Conservation (phyloP, 140 eudicot species). For the Anethum foeniculum region DNA sequence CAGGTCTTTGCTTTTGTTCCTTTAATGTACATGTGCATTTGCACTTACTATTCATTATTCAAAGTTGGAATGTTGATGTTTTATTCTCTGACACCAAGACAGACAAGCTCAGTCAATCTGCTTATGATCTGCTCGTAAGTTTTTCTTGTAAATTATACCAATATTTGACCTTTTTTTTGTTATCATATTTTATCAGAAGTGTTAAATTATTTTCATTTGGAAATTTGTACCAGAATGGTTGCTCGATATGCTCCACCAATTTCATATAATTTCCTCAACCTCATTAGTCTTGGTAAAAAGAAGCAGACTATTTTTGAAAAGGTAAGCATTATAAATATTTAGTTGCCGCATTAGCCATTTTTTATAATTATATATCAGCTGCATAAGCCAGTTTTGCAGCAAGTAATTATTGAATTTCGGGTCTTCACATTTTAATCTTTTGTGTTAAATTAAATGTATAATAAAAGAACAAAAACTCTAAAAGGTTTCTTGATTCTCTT, state of each 20-base stretch:
- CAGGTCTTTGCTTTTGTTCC: constrained; percentile 90
- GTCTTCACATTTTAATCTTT: neutral
- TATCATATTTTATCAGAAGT: neutral
- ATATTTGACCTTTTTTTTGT: neutral
- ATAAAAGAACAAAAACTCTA: neutral
- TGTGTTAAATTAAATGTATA: neutral
- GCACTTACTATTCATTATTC: constrained; percentile 86
- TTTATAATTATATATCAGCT: neutral
- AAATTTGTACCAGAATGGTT: constrained; percentile 56
- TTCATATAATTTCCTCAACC: constrained; percentile 83
- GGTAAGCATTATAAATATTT: constrained; percentile 30
- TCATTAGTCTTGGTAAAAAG: constrained; percentile 61
- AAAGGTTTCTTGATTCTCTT: neutral
- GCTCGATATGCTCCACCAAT: constrained; percentile 97
- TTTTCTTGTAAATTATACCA: neutral
- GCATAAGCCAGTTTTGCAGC: neutral
- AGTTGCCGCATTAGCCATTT: neutral
- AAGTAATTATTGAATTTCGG: neutral
- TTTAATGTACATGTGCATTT: constrained; percentile 84
- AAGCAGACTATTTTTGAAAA: constrained; percentile 71
- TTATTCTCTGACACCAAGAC: constrained; percentile 84
- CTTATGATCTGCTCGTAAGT: constrained; percentile 97
- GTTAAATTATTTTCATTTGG: neutral
- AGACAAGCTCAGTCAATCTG: constrained; percentile 83
- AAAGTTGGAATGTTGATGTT: constrained; percentile 83